Conservation (phyloP, 768 basidiomycete genomes). For the Coprinopsis marcescibilis region DNA sequence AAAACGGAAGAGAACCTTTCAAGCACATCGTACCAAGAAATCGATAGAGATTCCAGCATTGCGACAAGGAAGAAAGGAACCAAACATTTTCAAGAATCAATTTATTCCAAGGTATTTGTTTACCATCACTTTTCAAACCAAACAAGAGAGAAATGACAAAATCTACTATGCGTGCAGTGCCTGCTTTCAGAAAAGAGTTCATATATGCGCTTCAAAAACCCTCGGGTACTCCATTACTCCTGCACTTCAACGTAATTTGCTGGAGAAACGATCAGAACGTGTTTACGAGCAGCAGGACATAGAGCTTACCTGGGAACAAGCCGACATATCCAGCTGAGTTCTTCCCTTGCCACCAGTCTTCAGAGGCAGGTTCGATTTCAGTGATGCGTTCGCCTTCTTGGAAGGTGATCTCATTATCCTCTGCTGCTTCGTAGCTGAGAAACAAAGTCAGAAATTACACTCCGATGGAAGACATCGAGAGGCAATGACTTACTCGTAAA, state of each 20-base stretch:
- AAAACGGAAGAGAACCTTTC: too few species aligned
- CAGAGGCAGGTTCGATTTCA: conserved; percentile 73
- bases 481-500: conserved; percentile 56
- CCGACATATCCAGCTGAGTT: conserved; percentile 51
- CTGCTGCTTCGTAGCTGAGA: conserved; percentile 77
- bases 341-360: conserved; percentile 88
- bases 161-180: not conserved
- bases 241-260: conserved; percentile 35
- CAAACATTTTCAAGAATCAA: not conserved
- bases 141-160: not conserved
- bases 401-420: conserved; percentile 90
- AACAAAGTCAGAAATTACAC: conserved; percentile 3
- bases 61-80: not conserved
- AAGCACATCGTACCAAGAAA: too few species aligned
- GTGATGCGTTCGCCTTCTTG: conserved; percentile 74
- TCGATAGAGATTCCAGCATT: too few species aligned
- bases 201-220: not conserved
- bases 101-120: too few species aligned
- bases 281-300: not conserved
- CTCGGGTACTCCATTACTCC: conserved; percentile 14
- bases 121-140: not conserved
- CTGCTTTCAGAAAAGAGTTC: not conserved
- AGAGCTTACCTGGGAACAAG: conserved; percentile 64
- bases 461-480: not conserved
- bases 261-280: conserved; percentile 11